Conservation (phyloP, 2,329 filamentous ascomycete species). For the Fusarium albosuccineum region DNA sequence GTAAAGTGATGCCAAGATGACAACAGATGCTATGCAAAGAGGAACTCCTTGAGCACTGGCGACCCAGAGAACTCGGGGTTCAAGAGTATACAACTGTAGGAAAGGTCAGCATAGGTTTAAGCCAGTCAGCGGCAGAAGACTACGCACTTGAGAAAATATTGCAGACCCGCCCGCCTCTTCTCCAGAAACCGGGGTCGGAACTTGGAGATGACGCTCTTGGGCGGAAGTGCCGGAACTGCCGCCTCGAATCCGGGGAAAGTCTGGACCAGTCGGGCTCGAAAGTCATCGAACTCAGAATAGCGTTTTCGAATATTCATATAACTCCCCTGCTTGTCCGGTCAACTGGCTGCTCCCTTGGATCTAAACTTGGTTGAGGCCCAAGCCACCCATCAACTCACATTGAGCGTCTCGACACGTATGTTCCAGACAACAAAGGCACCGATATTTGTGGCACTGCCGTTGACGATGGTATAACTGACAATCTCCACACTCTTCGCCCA, state of each 20-base stretch:
- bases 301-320: slow-evolving; percentile 75
- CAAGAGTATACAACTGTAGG: slow-evolving; percentile 81
- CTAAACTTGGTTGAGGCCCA: slow-evolving; percentile 41
- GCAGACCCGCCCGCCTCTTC: slow-evolving; percentile 82
- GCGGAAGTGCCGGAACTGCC: slow-evolving; percentile 90
- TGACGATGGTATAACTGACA: slow-evolving; percentile 68
- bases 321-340: slow-evolving; percentile 61
- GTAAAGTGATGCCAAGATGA: slow-evolving; percentile 27
- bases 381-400: slow-evolving; percentile 61
- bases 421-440: slow-evolving; percentile 98
- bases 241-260: slow-evolving; percentile 88
- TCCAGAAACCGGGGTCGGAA: slow-evolving; percentile 90
- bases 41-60: slow-evolving; percentile 90
- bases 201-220: slow-evolving; percentile 90
- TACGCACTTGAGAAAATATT: slow-evolving; percentile 92
- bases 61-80: slow-evolving; percentile 95
- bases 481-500: slow-evolving; percentile 75
- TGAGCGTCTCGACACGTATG: slow-evolving; percentile 86
- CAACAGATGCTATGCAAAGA: slow-evolving; percentile 70
- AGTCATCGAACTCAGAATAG: slow-evolving; percentile 93
- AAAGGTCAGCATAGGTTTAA: slow-evolving; percentile 27
- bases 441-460: slow-evolving; percentile 68
- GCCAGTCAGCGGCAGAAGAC: background rate
- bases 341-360: slow-evolving; percentile 5
- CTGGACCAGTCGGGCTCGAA: slow-evolving; percentile 78